Evolutionary conservation across 768 basidiomycete species (phyloP).

Genomic region (Auricularia sp.): DNA sequence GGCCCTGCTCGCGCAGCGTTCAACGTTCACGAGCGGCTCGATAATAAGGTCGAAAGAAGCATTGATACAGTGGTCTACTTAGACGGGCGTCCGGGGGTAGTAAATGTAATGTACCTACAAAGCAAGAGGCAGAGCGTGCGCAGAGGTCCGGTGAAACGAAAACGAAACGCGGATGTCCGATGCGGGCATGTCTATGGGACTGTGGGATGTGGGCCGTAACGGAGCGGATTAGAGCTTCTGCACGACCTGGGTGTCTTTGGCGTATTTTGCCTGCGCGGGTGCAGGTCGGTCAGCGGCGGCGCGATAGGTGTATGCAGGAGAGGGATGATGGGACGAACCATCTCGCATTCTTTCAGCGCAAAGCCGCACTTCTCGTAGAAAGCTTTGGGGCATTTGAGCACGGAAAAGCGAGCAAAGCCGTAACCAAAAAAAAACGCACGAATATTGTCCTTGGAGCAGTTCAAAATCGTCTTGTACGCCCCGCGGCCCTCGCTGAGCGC

Average conservation of each 20-base stretch:
- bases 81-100: no score
- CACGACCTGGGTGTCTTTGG: conserved; percentile 11
- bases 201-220: neutral
- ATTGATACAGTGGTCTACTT: no score
- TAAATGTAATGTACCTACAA: no score
- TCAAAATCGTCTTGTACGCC: conserved; percentile 95
- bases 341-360: conserved; percentile 84
- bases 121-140: no score
- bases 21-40: no score
- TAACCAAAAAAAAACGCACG: conserved; percentile 45
- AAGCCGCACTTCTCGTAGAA: conserved; percentile 97
- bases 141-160: no score
- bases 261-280: conserved; percentile 49
- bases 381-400: conserved; percentile 33
- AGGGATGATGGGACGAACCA: conserved; percentile 41
- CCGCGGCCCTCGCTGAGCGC: conserved; percentile 70
- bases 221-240: neutral
- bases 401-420: neutral
- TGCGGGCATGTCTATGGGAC: neutral
- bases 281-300: no score
- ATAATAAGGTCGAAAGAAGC: no score
- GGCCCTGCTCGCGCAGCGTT: no score
- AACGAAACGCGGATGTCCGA: no score
- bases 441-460: conserved; percentile 84
- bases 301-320: no score